phyloP scores from a whole-genome alignment of 2,329 filamentous ascomycete species.

The Catunica adiposa region DNA sequence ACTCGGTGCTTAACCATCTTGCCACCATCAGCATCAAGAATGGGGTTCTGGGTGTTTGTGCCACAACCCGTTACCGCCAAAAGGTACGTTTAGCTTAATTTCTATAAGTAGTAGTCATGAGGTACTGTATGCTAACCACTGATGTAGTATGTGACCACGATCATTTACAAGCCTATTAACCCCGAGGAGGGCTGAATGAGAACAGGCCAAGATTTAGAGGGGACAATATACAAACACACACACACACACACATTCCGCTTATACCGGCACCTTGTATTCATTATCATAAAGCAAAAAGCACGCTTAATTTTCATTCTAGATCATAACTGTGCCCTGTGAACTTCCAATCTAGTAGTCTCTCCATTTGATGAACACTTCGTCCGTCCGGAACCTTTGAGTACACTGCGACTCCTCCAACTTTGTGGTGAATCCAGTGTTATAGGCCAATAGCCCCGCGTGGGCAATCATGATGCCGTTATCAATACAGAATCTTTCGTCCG shows the following conservation, averaged over 20 bases:
- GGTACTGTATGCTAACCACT: background rate
- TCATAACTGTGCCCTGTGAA: background rate
- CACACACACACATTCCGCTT: conserved; percentile 1
- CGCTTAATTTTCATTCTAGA: too few species aligned
- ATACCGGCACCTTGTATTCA: too few species aligned
- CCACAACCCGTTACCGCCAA: conserved; percentile 90
- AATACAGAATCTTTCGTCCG: conserved; percentile 94
- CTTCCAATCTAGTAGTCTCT: conserved; percentile 34
- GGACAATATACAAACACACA: too few species aligned
- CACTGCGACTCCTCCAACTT: conserved; percentile 66
- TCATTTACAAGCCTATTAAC: conserved; percentile 81
- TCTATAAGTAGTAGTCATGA: background rate
- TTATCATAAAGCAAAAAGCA: too few species aligned
- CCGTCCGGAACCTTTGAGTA: conserved; percentile 68
- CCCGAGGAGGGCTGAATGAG: conserved; percentile 9
- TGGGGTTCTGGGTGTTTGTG: conserved; percentile 83
- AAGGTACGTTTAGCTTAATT: conserved; percentile 43
- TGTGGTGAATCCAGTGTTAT: conserved; percentile 63
- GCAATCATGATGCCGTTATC: conserved; percentile 99
- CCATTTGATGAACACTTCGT: conserved; percentile 69
- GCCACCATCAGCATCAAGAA: conserved; percentile 98
- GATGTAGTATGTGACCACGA: conserved; percentile 79
- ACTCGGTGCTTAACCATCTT: conserved; percentile 89
- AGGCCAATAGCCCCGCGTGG: conserved; percentile 78
- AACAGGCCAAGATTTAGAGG: too few species aligned